phyloP scores from a whole-genome alignment of 371 early-diverging fungal species.

The Mortierella sp. region DNA sequence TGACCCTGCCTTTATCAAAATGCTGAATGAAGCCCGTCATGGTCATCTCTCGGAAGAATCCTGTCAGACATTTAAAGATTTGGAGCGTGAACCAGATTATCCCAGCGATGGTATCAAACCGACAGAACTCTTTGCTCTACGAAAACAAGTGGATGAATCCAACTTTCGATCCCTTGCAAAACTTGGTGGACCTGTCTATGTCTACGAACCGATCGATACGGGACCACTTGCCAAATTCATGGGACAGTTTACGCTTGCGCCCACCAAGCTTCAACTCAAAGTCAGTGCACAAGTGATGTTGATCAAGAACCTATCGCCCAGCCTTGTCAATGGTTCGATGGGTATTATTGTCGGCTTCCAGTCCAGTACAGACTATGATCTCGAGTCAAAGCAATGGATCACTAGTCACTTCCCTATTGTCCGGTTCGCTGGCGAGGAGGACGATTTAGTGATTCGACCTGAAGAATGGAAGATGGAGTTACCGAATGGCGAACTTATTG shows the following conservation, averaged over 20 bases:
- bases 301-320: slow-evolving; percentile 74
- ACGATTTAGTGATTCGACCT: slow-evolving; percentile 61
- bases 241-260: slow-evolving; percentile 62
- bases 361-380: slow-evolving; percentile 10
- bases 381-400: background rate
- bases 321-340: slow-evolving; percentile 87
- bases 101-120: slow-evolving; percentile 71
- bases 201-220: slow-evolving; percentile 52
- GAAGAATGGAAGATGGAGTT: slow-evolving; percentile 72
- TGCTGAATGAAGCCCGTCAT: slow-evolving; percentile 74
- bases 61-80: slow-evolving; percentile 54
- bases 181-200: slow-evolving; percentile 57
- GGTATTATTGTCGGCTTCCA: slow-evolving; percentile 77
- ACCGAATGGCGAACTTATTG: slow-evolving; percentile 57
- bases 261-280: slow-evolving; percentile 71
- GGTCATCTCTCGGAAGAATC: slow-evolving; percentile 67
- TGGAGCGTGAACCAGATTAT: slow-evolving; percentile 64
- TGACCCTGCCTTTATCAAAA: slow-evolving; percentile 64
- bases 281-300: slow-evolving; percentile 89
- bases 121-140: slow-evolving; percentile 83
- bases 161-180: slow-evolving; percentile 65
- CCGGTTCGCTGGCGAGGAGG: slow-evolving; percentile 60
- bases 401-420: slow-evolving; percentile 63
- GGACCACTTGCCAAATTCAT: slow-evolving; percentile 57
- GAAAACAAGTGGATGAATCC: slow-evolving; percentile 76